phyloP scores from a whole-genome alignment of 2,329 filamentous ascomycete genomes.

The Penicillium sp. region DNA sequence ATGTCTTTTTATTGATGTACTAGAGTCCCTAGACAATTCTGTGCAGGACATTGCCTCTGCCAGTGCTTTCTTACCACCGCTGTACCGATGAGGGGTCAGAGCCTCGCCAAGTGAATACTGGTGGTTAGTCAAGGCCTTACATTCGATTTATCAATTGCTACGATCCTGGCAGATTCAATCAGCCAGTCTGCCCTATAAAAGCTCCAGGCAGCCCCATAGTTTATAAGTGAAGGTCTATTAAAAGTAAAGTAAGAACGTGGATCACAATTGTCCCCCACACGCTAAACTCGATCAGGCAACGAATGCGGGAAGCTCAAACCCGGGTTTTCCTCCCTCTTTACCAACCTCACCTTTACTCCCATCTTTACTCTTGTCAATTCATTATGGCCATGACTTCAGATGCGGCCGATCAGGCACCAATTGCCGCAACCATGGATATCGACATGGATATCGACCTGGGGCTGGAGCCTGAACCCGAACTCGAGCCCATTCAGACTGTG shows the following conservation, averaged over 20 bases:
- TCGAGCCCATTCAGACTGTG: conserved; percentile 35
- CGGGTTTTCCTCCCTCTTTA: conserved; percentile 9
- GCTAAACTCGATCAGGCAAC: conserved; percentile 14
- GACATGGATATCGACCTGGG: conserved; percentile 65
- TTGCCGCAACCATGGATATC: conserved; percentile 60
- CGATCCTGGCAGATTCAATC: too few species aligned
- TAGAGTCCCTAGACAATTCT: too few species aligned
- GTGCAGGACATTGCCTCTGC: too few species aligned
- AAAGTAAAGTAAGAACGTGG: neutral
- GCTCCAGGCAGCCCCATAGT: neutral
- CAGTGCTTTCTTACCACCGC: too few species aligned
- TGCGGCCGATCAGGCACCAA: conserved; percentile 5
- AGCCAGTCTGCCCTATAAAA: too few species aligned
- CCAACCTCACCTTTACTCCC: neutral
- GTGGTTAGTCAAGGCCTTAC: too few species aligned
- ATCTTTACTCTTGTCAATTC: neutral
- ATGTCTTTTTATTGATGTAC: too few species aligned
- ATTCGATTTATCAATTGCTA: too few species aligned
- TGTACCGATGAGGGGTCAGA: too few species aligned
- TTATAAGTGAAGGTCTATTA: neutral
- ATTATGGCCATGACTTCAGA: conserved; percentile 6
- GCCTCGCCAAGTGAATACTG: too few species aligned
- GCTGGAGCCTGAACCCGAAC: conserved; percentile 50
- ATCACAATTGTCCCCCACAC: conserved; percentile 9
- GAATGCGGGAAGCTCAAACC: conserved; percentile 15